These are phyloP conservation scores for Leccinum longicurvipes DNA, from an alignment of 768 basidiomycete species.

Conservation along the genomic window DNA sequence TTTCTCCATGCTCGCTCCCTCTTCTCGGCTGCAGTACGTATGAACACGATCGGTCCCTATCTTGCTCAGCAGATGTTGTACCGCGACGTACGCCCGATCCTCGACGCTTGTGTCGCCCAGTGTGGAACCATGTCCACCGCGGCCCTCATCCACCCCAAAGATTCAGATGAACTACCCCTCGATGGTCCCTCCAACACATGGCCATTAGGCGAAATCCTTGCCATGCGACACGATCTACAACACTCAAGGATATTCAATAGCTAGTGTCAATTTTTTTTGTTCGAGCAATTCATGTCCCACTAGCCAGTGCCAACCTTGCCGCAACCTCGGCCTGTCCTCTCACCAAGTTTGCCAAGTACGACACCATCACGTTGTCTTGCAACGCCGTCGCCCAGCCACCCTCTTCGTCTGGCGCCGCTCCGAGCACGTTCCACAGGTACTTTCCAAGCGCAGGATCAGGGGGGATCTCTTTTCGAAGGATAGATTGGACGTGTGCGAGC, in stretches of 20 bases:
- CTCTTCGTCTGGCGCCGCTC: conserved; percentile 69
- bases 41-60: conserved; percentile 93
- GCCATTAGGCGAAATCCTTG: conserved; percentile 93
- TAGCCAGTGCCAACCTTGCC: conserved; percentile 75
- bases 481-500: conserved; percentile 77
- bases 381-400: conserved; percentile 72
- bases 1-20: conserved; percentile 91
- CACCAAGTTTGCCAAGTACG: conserved; percentile 90
- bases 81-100: conserved; percentile 64
- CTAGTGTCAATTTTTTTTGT: conserved; percentile 24
- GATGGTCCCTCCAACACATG: conserved; percentile 84
- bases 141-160: conserved; percentile 22
- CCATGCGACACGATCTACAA: conserved; percentile 87
- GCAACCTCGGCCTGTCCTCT: conserved; percentile 93
- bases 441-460: conserved; percentile 86
- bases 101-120: conserved; percentile 49
- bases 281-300: conserved; percentile 23
- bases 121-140: conserved; percentile 52
- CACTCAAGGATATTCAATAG: conserved; percentile 98
- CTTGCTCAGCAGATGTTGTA: conserved; percentile 84
- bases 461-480: conserved; percentile 71
- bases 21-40: conserved; percentile 86
- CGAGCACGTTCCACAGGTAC: conserved; percentile 85
- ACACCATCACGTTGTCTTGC: conserved; percentile 93
- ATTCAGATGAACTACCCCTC: conserved; percentile 23